Conservation (phyloP, 2,329 filamentous ascomycete genomes). For the Zopfia rhizophila region DNA sequence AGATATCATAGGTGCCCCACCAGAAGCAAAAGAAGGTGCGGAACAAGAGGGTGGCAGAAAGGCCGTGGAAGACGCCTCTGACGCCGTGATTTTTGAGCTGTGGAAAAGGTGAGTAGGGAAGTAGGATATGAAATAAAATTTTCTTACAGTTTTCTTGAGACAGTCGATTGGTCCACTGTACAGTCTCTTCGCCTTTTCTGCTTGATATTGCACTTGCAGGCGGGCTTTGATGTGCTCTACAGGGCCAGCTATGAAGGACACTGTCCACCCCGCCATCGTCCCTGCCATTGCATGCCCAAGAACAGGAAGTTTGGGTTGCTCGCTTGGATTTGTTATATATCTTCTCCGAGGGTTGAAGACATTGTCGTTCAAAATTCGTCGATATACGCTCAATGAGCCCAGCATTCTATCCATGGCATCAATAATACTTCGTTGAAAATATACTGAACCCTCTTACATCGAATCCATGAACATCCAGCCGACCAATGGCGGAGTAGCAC, state of each 20-base stretch:
- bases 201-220: constrained; percentile 92
- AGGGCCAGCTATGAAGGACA: constrained; percentile 91
- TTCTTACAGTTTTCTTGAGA: constrained; percentile 70
- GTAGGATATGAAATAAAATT: background rate
- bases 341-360: constrained; percentile 71
- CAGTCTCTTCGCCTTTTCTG: constrained; percentile 77
- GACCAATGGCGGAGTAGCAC: constrained; percentile 87
- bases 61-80: constrained; percentile 83
- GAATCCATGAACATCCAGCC: constrained; percentile 99
- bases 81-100: constrained; percentile 73
- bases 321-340: constrained; percentile 44
- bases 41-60: constrained; percentile 87
- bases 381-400: constrained; percentile 89
- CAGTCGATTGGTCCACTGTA: constrained; percentile 93
- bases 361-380: constrained; percentile 81
- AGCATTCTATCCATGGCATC: constrained; percentile 70
- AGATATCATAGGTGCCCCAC: constrained; percentile 95
- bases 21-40: constrained; percentile 96
- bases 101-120: background rate
- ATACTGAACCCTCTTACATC: constrained; percentile 54
- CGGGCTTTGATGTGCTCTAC: constrained; percentile 96
- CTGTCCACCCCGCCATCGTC: constrained; percentile 85
- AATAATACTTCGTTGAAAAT: constrained; percentile 6
- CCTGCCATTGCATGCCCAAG: constrained; percentile 90
- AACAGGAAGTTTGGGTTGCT: constrained; percentile 69